A percentile compares a stretch with the other conserved stretches of the same genome.
These are phyloP conservation scores for Endoconidiophora laricicola DNA, from an alignment of 2,329 filamentous ascomycete genomes.

Conservation along the genomic window DNA sequence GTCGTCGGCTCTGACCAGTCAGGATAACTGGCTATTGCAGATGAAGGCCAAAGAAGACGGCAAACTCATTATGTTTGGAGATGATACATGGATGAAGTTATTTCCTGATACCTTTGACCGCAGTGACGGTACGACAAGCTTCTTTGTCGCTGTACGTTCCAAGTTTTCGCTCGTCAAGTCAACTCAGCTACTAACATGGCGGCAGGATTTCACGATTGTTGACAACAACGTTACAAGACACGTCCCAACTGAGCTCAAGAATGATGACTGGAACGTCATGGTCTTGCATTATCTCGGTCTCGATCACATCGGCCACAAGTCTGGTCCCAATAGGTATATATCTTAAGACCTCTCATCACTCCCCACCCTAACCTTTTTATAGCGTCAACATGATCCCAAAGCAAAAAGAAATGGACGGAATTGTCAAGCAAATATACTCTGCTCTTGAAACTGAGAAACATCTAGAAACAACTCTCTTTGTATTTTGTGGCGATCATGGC, in stretches of 20 bases:
- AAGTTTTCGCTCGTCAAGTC: not conserved
- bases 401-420: constrained; percentile 80
- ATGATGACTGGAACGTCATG: constrained; percentile 79
- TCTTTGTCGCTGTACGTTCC: constrained; percentile 78
- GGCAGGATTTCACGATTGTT: constrained; percentile 88
- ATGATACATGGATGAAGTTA: constrained; percentile 95
- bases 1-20: constrained; percentile 66
- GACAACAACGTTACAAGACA: constrained; percentile 95
- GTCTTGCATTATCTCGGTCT: constrained; percentile 89
- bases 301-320: constrained; percentile 95
- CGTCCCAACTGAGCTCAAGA: constrained; percentile 56
- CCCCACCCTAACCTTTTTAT: not conserved
- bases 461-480: constrained; percentile 61
- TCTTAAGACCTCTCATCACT: not conserved
- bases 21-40: constrained; percentile 94
- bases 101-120: constrained; percentile 81
- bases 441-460: constrained; percentile 56
- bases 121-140: constrained; percentile 85
- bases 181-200: not conserved
- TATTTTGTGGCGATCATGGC: constrained; percentile 89
- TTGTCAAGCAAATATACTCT: constrained; percentile 59
- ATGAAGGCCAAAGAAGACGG: constrained; percentile 57
- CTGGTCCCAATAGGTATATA: constrained; percentile 61
- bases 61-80: constrained; percentile 84
- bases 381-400: constrained; percentile 87